Evolutionary conservation across 805 yeast genomes (phyloP).

Genomic region (Candida railenensis): DNA sequence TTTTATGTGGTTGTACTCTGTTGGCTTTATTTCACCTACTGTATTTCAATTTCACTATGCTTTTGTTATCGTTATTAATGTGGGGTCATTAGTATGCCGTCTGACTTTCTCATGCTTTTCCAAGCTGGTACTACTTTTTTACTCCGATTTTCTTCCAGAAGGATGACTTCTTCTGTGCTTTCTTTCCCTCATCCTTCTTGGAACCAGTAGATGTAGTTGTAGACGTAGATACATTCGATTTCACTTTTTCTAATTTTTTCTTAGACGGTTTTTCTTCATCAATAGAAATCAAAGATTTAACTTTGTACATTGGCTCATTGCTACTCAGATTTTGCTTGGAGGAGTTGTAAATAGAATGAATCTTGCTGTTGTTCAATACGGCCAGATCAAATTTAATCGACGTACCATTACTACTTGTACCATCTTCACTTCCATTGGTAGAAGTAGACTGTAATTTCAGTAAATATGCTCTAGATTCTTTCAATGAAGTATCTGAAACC

Average conservation of each 20-base stretch:
- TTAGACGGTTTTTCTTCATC: conserved; percentile 22
- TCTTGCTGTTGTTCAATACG: conserved; percentile 25
- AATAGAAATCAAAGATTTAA: conserved; percentile 38
- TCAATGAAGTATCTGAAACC: conserved; percentile 26
- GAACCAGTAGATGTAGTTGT: conserved; percentile 10
- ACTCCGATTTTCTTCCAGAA: conserved; percentile 24
- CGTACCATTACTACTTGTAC: background rate
- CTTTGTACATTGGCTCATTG: conserved; percentile 32
- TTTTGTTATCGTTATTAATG: background rate
- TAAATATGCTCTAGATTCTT: conserved; percentile 25
- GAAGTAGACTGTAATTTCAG: conserved; percentile 13
- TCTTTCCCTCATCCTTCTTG: conserved; percentile 9
- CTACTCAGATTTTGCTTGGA: conserved; percentile 11
- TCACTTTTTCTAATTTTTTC: conserved; percentile 18
- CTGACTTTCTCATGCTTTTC: background rate
- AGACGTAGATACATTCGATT: conserved; percentile 4
- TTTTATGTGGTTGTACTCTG: too few relatives aligned
- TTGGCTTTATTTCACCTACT: too few relatives aligned
- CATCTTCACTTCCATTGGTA: background rate
- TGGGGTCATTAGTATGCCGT: background rate
- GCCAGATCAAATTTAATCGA: conserved; percentile 6
- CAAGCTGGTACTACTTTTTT: conserved; percentile 13
- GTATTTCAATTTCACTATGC: too few relatives aligned
- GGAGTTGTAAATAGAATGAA: conserved; percentile 35
- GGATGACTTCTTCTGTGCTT: conserved; percentile 15